phyloP scores from a whole-genome alignment of 148 eudicot genomes.

The Rhododendron simsii region DNA sequence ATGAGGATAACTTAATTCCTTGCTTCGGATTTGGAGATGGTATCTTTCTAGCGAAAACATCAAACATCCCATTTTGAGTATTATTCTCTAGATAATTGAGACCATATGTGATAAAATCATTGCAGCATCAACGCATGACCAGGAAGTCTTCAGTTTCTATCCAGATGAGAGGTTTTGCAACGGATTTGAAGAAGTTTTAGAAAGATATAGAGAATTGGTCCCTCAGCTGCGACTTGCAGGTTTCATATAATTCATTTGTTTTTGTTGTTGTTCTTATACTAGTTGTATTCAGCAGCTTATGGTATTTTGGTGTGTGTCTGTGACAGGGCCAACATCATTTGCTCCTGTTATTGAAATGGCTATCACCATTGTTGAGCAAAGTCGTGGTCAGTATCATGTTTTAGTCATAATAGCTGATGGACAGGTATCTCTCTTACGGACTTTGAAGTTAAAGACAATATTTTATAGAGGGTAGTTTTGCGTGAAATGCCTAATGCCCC shows the following conservation, averaged over 20 bases:
- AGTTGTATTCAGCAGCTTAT: slow-evolving; percentile 4
- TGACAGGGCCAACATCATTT: slow-evolving; percentile 58
- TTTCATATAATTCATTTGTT: background rate
- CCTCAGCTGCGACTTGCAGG: slow-evolving; percentile 63
- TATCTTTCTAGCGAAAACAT: slow-evolving; percentile 9
- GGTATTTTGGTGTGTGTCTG: background rate
- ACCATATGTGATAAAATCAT: slow-evolving; percentile 3
- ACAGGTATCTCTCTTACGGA: slow-evolving; percentile 29
- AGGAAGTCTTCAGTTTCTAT: slow-evolving; percentile 52
- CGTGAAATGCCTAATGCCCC: background rate
- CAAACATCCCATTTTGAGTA: background rate
- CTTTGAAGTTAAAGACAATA: background rate
- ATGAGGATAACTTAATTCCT: slow-evolving; percentile 57
- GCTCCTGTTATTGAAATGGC: slow-evolving; percentile 62
- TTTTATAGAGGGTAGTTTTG: background rate
- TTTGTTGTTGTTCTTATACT: background rate
- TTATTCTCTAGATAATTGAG: background rate
- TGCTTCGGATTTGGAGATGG: slow-evolving; percentile 68
- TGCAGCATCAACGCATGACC: slow-evolving; percentile 59
- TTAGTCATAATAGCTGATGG: slow-evolving; percentile 61
- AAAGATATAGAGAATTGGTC: slow-evolving; percentile 41
- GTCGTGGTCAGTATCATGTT: slow-evolving; percentile 58
- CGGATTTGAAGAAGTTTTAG: slow-evolving; percentile 53
- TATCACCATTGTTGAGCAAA: slow-evolving; percentile 55
- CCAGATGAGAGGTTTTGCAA: slow-evolving; percentile 44